Evolutionary conservation across 208 protist species (phyloP).

Genomic region (Balamuthia mandrillaris): DNA sequence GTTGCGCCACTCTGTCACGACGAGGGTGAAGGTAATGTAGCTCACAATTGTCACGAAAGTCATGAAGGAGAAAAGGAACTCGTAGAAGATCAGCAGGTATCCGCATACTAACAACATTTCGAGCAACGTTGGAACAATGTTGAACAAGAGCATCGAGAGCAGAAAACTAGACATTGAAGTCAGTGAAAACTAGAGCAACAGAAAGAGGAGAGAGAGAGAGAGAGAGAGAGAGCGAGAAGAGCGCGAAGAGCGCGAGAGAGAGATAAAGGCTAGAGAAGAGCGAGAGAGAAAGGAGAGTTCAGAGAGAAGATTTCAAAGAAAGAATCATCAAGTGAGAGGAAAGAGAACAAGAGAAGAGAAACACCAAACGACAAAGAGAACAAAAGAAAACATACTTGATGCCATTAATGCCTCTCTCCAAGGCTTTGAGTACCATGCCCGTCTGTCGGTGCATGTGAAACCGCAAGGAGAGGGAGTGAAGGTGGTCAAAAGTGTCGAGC

Average conservation of each 20-base stretch:
- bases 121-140: conserved; percentile 69
- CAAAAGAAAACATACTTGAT: conserved; percentile 53
- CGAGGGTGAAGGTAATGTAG: conserved; percentile 12
- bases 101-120: conserved; percentile 62
- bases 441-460: conserved; percentile 35
- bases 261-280: background rate
- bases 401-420: conserved; percentile 19
- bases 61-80: conserved; percentile 26
- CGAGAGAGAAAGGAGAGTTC: background rate
- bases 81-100: conserved; percentile 17
- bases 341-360: background rate
- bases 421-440: background rate
- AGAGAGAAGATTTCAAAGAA: background rate
- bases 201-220: too few species aligned
- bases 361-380: too few species aligned
- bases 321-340: too few species aligned
- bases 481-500: conserved; percentile 14
- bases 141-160: conserved; percentile 67
- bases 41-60: background rate
- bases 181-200: background rate
- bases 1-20: conserved; percentile 36
- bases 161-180: conserved; percentile 53
- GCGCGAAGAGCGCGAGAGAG: background rate
- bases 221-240: too few species aligned
- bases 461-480: background rate